Conservation (phyloP, 2,329 filamentous ascomycete genomes). For the Penicillium sp. region DNA sequence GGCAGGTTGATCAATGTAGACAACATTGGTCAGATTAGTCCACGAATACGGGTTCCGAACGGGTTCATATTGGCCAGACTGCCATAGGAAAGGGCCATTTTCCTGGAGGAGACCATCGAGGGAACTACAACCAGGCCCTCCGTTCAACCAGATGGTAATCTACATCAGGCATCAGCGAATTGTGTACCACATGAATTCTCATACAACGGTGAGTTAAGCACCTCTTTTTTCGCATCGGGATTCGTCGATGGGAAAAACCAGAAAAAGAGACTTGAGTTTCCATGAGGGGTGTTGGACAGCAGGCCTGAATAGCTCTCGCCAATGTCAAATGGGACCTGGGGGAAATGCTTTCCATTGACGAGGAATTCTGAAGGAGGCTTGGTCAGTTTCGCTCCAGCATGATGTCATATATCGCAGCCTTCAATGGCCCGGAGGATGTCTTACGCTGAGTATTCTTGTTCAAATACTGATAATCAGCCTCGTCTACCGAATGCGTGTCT, state of each 20-base stretch:
- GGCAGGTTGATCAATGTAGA: slow-evolving; percentile 59
- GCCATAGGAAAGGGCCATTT: slow-evolving; percentile 74
- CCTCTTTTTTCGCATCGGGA: slow-evolving; percentile 45
- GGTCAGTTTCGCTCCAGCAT: slow-evolving; percentile 9
- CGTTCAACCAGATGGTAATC: slow-evolving; percentile 52
- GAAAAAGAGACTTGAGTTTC: slow-evolving; percentile 53
- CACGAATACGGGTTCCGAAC: slow-evolving; percentile 71
- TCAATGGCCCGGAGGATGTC: background rate
- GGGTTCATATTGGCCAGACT: slow-evolving; percentile 68
- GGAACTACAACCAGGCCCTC: slow-evolving; percentile 60
- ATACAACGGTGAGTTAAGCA: slow-evolving; percentile 11
- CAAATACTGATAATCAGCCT: slow-evolving; percentile 13
- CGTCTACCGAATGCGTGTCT: background rate
- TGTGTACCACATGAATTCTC: background rate
- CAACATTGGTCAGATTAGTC: slow-evolving; percentile 73
- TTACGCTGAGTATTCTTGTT: slow-evolving; percentile 20
- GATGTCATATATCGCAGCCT: background rate
- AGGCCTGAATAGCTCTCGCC: slow-evolving; percentile 54
- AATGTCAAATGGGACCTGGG: slow-evolving; percentile 70
- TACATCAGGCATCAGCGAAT: slow-evolving; percentile 4
- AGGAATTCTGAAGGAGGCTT: slow-evolving; percentile 58
- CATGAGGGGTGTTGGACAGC: slow-evolving; percentile 54
- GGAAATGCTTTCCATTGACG: slow-evolving; percentile 67
- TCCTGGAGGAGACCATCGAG: slow-evolving; percentile 72
- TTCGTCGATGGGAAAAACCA: slow-evolving; percentile 54